Evolutionary conservation across 108 stramenopile species (phyloP), one percentile per base, ranked within the genome.

Genomic region (Skeletonema costatum): DNA sequence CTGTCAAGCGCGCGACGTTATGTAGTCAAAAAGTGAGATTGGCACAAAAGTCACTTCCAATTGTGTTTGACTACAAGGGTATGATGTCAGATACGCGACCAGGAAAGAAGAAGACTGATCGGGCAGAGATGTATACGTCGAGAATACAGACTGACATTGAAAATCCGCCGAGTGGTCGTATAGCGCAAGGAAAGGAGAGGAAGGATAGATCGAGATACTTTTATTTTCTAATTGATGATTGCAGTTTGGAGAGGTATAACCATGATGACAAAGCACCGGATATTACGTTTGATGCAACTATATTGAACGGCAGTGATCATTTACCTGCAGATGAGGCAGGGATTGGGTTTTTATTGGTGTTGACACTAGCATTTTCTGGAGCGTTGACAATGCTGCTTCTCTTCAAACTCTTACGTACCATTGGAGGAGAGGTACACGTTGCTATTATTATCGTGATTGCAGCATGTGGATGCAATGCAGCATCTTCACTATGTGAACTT

Each of bases 211-310:
- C 86, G 3, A 85, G 85, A 50, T 91, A 91, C 71, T 95, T 64
- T 65, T 95, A 95, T 73, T 82, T 92, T 62, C 81, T 84, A 36
- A 76, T 95, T 11, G 89, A 89, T 38, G 94, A 95, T 64, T 95
- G 94, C 58, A 85, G 79, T 5, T 74, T 95, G 73, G 94, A 95
- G 62, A 66, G 66, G 38, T 84, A 81, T 70, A 68, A 85, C 63
- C 89, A 88, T 38, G 90, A 92, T 68, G 76, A 66, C 33, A 41
- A 66, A 36, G 71, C 90, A 44, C 93, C 93, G 0, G 72, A 80
- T 65, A 70, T 91, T 68, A 50, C 76, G 29, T 93, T 87, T 46
- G 78, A 76, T 21, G 50, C 89, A 29, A 48, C 65, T n/a, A 71
- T 89, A 1, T 76, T 73, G 21, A 78, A 67, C 31, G 73, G 42